Evolutionary conservation across 495 filamentous ascomycete genomes (phyloP).

Genomic region (Podospora comata): DNA sequence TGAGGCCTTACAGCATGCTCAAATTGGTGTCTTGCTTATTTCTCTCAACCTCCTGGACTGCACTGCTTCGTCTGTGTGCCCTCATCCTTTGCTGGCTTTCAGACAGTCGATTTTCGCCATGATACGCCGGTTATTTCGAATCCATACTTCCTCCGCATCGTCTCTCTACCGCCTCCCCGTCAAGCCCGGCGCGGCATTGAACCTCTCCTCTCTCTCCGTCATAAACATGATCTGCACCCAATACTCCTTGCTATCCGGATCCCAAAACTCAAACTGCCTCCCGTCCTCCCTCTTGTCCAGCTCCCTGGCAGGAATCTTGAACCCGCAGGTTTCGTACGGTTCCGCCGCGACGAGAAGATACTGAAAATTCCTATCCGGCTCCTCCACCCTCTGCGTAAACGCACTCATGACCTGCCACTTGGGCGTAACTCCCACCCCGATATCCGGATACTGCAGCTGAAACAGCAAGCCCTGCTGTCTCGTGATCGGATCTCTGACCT

Average conservation of each 20-base stretch:
- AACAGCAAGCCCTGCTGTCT: constrained; percentile 87
- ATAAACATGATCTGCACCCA: constrained; percentile 99
- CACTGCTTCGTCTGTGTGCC: no score
- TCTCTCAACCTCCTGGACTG: neutral
- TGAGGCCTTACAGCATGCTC: neutral
- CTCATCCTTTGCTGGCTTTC: no score
- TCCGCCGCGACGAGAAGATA: constrained; percentile 94
- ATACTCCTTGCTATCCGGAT: constrained; percentile 94
- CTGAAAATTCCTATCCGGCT: constrained; percentile 89
- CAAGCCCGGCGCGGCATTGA: constrained; percentile 87
- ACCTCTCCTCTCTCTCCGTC: constrained; percentile 96
- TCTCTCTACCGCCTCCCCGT: constrained; percentile 42
- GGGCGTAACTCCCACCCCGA: constrained; percentile 68
- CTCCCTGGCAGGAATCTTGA: constrained; percentile 94
- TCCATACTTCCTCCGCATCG: neutral
- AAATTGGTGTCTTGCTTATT: neutral
- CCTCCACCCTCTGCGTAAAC: constrained; percentile 92
- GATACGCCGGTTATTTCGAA: neutral
- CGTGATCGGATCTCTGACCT: constrained; percentile 85
- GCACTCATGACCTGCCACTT: constrained; percentile 96
- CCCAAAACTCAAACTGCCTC: constrained; percentile 90
- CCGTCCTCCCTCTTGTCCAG: constrained; percentile 75
- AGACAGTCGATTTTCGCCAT: neutral
- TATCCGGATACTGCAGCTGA: constrained; percentile 94
- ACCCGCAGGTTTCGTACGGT: constrained; percentile 94